Base-by-base conservation (phyloP, 208 protist species). In the Trypanosoma theileri region DNA sequence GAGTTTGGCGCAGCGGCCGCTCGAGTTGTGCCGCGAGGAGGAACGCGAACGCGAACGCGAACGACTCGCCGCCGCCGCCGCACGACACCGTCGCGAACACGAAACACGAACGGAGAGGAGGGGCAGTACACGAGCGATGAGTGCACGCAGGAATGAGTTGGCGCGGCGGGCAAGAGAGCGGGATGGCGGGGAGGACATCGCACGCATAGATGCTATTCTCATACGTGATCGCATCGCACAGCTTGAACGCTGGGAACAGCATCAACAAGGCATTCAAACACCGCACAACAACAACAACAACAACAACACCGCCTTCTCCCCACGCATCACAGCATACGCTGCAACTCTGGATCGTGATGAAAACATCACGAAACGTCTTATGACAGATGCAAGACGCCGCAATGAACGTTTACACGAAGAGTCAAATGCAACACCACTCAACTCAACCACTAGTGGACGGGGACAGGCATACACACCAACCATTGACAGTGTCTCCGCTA, bases 401-500 rank as follows among this genome's bases (percentile, higher is more conserved):
- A 48, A 11, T n/a, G 44, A 48, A 35, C 28, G 28, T 35, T 6
- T 6, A 35, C 28, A 35, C 4, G 6, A 35, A 35, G 6, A 6
- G 1, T 8, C 4, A 35, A 35, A 35, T 35, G 28, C 28, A 35
- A 8, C 28, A 35, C 28, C 28, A 35, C 28, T 8, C 6, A 35
- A 35, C 28, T 35, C 28, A 35, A 35, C 4, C 28, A 6, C 28
- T 1, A 6, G 28, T 35, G 28, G 16, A 17, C 13, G 16, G 16
- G 4, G 44, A 14, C 2, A 48, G 16, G 44, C 1, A 16, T 74
- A 83, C 24, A 57, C 59, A 31, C 78, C 78, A 12, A 69, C 48
- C 22, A 77, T 83, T 50, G 73, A 81, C 53, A 75, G 75, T 19
- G 64, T 77, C 10, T 80, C 74, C 42, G 75, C 73, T 19, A 66